Percentiles rank a stretch among this genome's conserved stretches.
Conservation (phyloP, 306 rosid species). For the Astragalus membranaceus region DNA sequence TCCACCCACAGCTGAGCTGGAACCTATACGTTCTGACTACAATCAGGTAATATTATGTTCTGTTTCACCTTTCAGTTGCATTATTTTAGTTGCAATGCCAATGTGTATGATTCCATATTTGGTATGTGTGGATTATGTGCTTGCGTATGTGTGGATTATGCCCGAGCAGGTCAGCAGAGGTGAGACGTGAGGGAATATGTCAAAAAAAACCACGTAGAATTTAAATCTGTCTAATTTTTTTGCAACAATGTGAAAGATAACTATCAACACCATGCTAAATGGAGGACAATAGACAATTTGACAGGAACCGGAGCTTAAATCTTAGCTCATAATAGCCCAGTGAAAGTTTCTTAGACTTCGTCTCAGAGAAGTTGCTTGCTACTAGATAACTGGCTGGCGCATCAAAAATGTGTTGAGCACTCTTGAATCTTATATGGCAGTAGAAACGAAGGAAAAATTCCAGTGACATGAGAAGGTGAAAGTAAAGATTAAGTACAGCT, state of each 20-base stretch:
- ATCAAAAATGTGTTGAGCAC: neutral
- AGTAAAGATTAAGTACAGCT: too few species aligned
- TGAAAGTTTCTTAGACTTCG: neutral
- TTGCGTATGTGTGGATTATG: neutral
- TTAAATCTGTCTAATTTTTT: neutral
- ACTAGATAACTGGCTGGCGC: neutral
- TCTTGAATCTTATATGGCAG: neutral
- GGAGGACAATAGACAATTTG: neutral
- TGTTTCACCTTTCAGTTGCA: neutral
- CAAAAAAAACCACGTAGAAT: neutral
- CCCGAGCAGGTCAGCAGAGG: neutral
- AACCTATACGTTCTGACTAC: constrained; percentile 88
- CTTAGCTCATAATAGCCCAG: neutral
- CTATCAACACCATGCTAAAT: neutral
- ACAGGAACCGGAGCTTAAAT: neutral
- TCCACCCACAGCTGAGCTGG: constrained; percentile 97
- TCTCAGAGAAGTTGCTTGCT: neutral
- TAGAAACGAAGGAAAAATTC: neutral
- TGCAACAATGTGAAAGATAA: neutral
- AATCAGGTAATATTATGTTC: constrained; percentile 55
- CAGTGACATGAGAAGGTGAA: neutral
- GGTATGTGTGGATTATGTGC: neutral
- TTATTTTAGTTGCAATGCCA: neutral
- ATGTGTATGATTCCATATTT: neutral
- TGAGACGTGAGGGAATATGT: neutral